These are phyloP conservation scores for Apiotrichum siamense DNA, from an alignment of 1,284 basidiomycete genomes.

Conservation along the genomic window DNA sequence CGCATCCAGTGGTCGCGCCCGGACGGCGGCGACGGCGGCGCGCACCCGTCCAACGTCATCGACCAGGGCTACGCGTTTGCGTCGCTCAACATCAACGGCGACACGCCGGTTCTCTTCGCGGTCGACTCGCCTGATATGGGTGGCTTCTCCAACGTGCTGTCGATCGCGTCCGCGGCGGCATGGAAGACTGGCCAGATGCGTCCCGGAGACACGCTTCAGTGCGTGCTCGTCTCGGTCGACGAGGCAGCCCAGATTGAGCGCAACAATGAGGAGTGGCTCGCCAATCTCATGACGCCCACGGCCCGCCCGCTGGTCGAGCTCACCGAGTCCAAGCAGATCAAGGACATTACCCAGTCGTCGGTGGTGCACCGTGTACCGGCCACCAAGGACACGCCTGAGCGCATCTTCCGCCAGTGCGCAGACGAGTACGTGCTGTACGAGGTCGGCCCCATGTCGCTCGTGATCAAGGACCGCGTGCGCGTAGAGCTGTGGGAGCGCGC, in stretches of 20 bases:
- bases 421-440: conserved; percentile 59
- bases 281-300: background rate
- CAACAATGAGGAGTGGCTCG: conserved; percentile 13
- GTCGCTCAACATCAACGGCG: conserved; percentile 60
- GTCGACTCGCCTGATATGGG: conserved; percentile 33
- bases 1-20: conserved; percentile 58
- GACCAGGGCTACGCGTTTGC: conserved; percentile 63
- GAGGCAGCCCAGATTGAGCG: conserved; percentile 7
- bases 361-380: conserved; percentile 10
- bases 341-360: conserved; percentile 11
- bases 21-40: conserved; percentile 63
- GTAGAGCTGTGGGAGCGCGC: conserved; percentile 56
- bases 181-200: conserved; percentile 42
- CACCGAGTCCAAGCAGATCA: conserved; percentile 5
- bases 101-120: conserved; percentile 56
- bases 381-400: conserved; percentile 6
- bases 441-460: conserved; percentile 54
- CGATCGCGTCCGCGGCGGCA: conserved; percentile 9
- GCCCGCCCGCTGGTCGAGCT: conserved; percentile 9
- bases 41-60: conserved; percentile 65
- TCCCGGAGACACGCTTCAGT: conserved; percentile 31
- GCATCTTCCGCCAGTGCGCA: conserved; percentile 49
- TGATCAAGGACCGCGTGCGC: conserved; percentile 53
- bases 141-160: conserved; percentile 19
- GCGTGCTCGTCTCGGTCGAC: conserved; percentile 50